phyloP scores from a whole-genome alignment of 352 stramenopile genomes.

The Phytophthora idaei region DNA sequence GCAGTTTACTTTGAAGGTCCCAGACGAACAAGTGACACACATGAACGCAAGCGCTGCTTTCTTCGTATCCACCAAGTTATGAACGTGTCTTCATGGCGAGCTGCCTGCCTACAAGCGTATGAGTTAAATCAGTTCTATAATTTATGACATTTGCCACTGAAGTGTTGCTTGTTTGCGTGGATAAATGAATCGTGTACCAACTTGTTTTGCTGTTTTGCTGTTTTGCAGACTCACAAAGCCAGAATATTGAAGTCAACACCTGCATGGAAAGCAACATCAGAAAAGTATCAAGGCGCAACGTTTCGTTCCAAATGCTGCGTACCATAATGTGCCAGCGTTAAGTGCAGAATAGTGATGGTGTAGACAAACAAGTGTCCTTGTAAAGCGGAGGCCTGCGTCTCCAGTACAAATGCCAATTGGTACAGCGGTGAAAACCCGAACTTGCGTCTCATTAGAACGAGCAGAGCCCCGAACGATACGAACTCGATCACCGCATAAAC shows the following conservation, averaged over 20 bases:
- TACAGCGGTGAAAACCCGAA: constrained; percentile 32
- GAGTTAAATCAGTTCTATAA: constrained; percentile 5
- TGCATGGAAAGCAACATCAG: not conserved
- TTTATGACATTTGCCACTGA: not conserved
- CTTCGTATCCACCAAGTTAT: not conserved
- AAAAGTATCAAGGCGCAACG: no score
- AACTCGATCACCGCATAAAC: constrained; percentile 22
- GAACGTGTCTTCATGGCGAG: not conserved
- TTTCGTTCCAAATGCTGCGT: no score
- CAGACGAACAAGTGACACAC: not conserved
- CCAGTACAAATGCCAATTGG: constrained; percentile 43
- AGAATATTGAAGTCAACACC: not conserved
- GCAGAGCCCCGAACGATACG: constrained; percentile 7
- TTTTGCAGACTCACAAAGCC: not conserved
- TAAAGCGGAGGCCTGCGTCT: constrained; percentile 25
- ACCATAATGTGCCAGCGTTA: constrained; percentile 32
- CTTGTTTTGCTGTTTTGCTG: not conserved
- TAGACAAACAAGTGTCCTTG: constrained; percentile 26
- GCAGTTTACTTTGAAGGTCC: constrained; percentile 13
- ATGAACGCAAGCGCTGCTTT: constrained; percentile 12
- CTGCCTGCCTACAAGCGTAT: not conserved
- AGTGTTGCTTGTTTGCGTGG: no score
- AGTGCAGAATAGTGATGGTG: constrained; percentile 23
- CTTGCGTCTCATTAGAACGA: constrained; percentile 8
- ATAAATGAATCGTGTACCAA: no score